Base-by-base conservation (phyloP, 1,139 yeast species). In the Magnusiomyces tetraspermus region DNA sequence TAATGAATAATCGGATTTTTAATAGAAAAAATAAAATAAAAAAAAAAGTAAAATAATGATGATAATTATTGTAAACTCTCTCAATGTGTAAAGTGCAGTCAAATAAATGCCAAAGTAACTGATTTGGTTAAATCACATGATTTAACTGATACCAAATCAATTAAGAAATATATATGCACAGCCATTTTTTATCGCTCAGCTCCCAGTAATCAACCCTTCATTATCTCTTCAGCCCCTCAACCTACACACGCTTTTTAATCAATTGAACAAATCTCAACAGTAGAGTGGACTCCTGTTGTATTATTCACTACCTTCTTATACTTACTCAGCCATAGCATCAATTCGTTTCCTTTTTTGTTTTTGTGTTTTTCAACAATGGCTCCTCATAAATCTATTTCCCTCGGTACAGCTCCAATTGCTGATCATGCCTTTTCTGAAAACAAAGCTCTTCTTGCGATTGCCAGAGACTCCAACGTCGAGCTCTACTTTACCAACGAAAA, bases 361-460 rank as follows among this genome's bases (percentile, higher is more conserved):
- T 28, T 40, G 22, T 17, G 15, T 55, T n/a, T 24, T 17, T 21
- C 33, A 43, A 60, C 59, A 31, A 56, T 56, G 55, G 19, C 49
- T 46, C 62, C 61, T 15, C 61, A 62, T 52, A 83, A 79, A n/a
- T 47, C 60, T 6, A 60, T 61, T 50, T 83, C 80, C 65, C 79
- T 90, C 65, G 90, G 95, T 58, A 87, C 83, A 67, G 78, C 77
- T 56, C 94, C 97, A 58, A 86, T 90, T 63, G 86, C 89, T 64
- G 96, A 92, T 66, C 97, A 92, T 68, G 83, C 88, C 54, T 90
- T 87, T 68, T 82, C 90, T 30, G 75, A 78, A 36, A 94, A 87
- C 69, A 74, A 78, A 53, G 68, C 76, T 48, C 64, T 80, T 46
- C 76, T 92, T 56, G 97, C 96, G 30, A 79, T 90, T 56, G 87